Percentiles rank a stretch among this genome's conserved stretches.
These are phyloP conservation scores for Russula ochroleuca DNA, from an alignment of 768 basidiomycete species.

Conservation along the genomic window DNA sequence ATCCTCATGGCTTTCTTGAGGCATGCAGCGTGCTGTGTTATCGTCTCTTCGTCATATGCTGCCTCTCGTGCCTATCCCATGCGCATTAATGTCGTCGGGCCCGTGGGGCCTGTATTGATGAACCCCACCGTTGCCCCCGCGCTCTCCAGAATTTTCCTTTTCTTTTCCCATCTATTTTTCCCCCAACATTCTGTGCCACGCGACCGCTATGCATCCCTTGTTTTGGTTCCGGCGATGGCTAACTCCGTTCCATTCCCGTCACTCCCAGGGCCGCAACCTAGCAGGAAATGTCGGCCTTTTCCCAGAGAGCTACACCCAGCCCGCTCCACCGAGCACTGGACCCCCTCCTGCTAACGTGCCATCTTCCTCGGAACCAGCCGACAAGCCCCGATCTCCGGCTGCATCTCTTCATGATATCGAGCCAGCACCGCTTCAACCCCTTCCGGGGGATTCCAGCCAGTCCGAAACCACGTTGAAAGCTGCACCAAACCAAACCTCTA, in stretches of 20 bases:
- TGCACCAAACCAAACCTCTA: not conserved
- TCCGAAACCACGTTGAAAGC: slow-evolving; percentile 4
- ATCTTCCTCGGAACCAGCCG: not conserved
- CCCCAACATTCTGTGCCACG: not conserved
- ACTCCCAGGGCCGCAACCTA: slow-evolving; percentile 66
- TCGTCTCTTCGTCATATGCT: not conserved
- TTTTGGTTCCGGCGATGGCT: slow-evolving; percentile 23
- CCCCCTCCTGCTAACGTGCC: slow-evolving; percentile 12
- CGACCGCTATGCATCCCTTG: slow-evolving; percentile 16
- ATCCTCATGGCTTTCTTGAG: slow-evolving; percentile 14
- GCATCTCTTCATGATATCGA: not conserved
- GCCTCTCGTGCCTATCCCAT: not conserved
- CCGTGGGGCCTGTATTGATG: not conserved
- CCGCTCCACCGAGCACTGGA: slow-evolving; percentile 29
- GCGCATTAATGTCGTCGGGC: not conserved
- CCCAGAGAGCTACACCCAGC: slow-evolving; percentile 76
- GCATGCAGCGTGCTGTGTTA: not conserved
- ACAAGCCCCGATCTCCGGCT: not conserved
- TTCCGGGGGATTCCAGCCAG: slow-evolving; percentile 41
- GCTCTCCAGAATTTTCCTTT: not conserved
- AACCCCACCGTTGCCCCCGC: not conserved
- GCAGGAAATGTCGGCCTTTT: slow-evolving; percentile 86
- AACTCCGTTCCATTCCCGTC: slow-evolving; percentile 11
- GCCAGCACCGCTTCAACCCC: slow-evolving; percentile 39
- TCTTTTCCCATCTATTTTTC: not conserved